A percentile compares a stretch with the other conserved stretches of the same genome.
These are phyloP conservation scores for Hymenoscyphus linearis DNA, from an alignment of 2,329 filamentous ascomycete genomes.

Conservation along the genomic window DNA sequence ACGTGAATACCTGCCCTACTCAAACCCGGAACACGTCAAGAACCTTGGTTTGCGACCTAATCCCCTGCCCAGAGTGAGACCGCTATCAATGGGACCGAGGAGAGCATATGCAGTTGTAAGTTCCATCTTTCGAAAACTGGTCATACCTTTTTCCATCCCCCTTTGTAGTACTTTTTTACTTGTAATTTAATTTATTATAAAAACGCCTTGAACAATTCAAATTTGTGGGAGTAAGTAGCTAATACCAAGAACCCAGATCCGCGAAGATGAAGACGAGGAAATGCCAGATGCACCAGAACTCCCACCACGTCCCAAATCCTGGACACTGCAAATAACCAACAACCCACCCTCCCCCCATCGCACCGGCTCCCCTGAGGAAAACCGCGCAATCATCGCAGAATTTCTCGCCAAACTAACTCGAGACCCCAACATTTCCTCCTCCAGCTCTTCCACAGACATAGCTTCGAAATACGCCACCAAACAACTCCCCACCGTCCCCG, in stretches of 20 bases:
- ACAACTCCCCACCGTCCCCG: neutral
- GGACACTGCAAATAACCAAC: neutral
- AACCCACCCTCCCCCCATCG: neutral
- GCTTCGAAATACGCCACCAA: neutral
- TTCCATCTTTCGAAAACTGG: too few relatives aligned
- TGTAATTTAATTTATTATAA: too few relatives aligned
- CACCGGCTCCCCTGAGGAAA: neutral
- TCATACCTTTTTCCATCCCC: too few relatives aligned
- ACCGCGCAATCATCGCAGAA: neutral
- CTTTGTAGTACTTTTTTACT: too few relatives aligned
- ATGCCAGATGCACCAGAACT: neutral
- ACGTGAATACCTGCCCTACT: slow-evolving; percentile 37
- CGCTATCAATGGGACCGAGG: too few relatives aligned
- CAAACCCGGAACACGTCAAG: slow-evolving; percentile 18
- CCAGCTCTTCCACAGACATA: neutral
- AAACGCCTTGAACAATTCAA: too few relatives aligned
- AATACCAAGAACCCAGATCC: too few relatives aligned
- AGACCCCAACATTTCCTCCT: neutral
- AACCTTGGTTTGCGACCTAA: slow-evolving; percentile 26
- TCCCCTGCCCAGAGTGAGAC: too few relatives aligned
- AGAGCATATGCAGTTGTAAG: too few relatives aligned
- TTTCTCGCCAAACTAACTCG: neutral
- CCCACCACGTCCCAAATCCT: neutral
- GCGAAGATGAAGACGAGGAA: too few relatives aligned
- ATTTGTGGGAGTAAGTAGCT: too few relatives aligned